These are phyloP conservation scores for Talaromyces nanjingensis DNA, from an alignment of 495 filamentous ascomycete genomes.

Conservation along the genomic window DNA sequence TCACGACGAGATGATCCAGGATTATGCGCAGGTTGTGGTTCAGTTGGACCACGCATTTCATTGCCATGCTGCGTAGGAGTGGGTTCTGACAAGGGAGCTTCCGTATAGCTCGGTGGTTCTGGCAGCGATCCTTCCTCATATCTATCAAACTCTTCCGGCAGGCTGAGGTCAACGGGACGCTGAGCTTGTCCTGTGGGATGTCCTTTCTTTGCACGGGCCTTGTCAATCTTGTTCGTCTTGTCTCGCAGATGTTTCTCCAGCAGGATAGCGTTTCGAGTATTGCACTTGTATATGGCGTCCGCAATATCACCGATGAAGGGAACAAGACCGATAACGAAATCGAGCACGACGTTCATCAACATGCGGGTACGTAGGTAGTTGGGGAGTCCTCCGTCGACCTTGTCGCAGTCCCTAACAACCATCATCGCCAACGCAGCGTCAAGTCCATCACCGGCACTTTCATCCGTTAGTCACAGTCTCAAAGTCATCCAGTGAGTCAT, in stretches of 20 bases:
- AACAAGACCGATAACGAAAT: conserved; percentile 75
- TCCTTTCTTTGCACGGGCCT: conserved; percentile 1
- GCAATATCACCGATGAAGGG: conserved; percentile 80
- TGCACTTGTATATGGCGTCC: conserved; percentile 62
- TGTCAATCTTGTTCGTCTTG: conserved; percentile 27
- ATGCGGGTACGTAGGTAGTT: conserved; percentile 50
- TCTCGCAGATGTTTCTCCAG: conserved; percentile 65
- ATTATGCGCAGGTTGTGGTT: conserved; percentile 19
- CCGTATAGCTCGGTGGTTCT: conserved; percentile 23
- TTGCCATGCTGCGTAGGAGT: background rate
- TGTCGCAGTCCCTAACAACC: conserved; percentile 58
- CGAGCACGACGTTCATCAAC: conserved; percentile 68
- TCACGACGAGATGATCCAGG: conserved; percentile 18
- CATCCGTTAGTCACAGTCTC: background rate
- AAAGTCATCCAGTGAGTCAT: background rate
- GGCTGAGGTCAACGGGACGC: conserved; percentile 24
- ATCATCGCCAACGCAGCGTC: conserved; percentile 56
- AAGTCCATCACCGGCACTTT: conserved; percentile 57
- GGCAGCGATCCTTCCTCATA: conserved; percentile 22
- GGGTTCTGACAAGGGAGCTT: conserved; percentile 13
- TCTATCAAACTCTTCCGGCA: conserved; percentile 36
- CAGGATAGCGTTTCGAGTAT: conserved; percentile 68
- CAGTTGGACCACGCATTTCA: conserved; percentile 12
- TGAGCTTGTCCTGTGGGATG: conserved; percentile 10
- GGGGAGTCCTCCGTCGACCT: conserved; percentile 67